Base-by-base conservation (phyloP, 2,329 filamentous ascomycete species). In the Sporothrix euskadiensis region DNA sequence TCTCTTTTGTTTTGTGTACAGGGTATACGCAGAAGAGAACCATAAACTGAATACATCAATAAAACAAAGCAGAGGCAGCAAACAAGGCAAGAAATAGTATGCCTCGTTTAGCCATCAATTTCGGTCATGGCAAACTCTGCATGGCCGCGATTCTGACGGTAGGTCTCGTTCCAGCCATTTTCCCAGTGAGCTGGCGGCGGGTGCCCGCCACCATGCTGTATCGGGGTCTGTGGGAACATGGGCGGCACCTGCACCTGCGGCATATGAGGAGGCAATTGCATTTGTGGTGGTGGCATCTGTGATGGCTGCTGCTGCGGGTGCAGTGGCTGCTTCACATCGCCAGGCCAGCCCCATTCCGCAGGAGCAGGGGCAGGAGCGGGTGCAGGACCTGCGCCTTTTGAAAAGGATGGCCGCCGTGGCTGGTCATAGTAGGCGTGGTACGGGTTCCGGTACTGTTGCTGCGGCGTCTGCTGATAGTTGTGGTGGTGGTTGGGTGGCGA, bases 321-420 rank as follows among this genome's bases (percentile, higher is more conserved):
- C 30, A 41, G 26, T 8, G 47, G 72, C n/a, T 73, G 72, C 59
- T 73, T 73, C 9, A 71, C 54, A 22, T 71, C 69, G 26, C 73
- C 73, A 30, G 69, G 57, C 73, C 73, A 74, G 52, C 69, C 73
- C 73, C 73, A 74, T 12, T 71, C 72, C 3, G 35, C 68, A n/a
- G 68, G 41, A 9, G 16, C 71, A 26, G 41, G 69, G 22, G 49
- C 39, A 7, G 30, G 56, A 16, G 39, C 56, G 9, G 16, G 56
- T 16, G 41, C 22, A 39, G 69, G 56, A 7, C 41, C 41, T n/a
- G 47, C n/a, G 0, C 65, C 49, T 52, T 56, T 56, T 1, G 66
- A 41, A 26, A 56, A 26, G 3, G 66, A 41, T 0, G 66, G 19
- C 19, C 47, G 49, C 6, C 19, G 49, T 19, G 30, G 49, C 32